Conservation (phyloP, 176 grass and related monocot genomes). For the Oryza brachyantha region DNA sequence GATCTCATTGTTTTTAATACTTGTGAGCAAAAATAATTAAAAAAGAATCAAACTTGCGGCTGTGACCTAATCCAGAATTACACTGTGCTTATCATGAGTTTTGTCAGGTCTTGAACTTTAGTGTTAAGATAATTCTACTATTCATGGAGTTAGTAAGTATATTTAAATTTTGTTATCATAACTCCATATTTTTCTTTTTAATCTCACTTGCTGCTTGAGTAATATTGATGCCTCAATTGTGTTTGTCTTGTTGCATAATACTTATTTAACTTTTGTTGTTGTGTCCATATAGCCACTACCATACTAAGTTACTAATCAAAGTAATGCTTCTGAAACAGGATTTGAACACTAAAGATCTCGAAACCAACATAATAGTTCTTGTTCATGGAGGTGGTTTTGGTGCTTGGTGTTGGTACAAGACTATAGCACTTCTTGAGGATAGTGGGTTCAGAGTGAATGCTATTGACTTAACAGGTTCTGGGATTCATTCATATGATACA, state of each 20-base stretch:
- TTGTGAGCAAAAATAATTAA: not conserved
- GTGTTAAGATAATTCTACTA: not conserved
- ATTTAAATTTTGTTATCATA: not conserved
- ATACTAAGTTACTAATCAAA: not conserved
- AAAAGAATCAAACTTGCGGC: not conserved
- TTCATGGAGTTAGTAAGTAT: not conserved
- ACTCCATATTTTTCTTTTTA: not conserved
- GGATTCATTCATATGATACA: conserved; percentile 78
- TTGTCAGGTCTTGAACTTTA: not conserved
- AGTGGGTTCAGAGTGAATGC: conserved; percentile 91
- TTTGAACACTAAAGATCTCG: conserved; percentile 65
- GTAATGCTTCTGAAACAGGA: conserved; percentile 51
- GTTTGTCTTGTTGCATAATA: not conserved
- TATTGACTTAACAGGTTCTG: conserved; percentile 86
- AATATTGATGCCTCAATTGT: not conserved
- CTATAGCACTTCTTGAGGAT: conserved; percentile 84
- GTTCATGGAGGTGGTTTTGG: conserved; percentile 97
- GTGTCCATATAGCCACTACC: not conserved
- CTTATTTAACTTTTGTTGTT: not conserved
- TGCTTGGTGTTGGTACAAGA: conserved; percentile 99
- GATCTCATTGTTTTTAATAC: not conserved
- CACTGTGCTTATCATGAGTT: not conserved
- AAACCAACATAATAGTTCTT: conserved; percentile 82
- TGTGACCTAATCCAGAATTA: not conserved
- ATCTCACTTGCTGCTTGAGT: not conserved